Base-by-base conservation (phyloP, 441 rosid species). In the Theobroma grandiflorum region DNA sequence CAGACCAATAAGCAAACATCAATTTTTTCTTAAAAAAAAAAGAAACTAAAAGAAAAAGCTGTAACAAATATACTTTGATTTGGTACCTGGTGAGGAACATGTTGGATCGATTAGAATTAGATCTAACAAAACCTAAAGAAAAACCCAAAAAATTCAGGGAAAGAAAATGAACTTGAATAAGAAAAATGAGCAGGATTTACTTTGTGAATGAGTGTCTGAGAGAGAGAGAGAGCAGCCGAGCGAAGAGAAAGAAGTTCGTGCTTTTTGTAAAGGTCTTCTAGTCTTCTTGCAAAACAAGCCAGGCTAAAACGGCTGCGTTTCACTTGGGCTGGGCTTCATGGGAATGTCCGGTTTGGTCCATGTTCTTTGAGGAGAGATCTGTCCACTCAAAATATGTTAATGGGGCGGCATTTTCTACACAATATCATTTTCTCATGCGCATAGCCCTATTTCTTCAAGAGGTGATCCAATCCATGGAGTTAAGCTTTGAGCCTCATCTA, bases 41-140 rank as follows among this genome's bases (percentile, higher is more conserved):
- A 2, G 6, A 47, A 2, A 16, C 8, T 45, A 22, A 58, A 53
- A 72, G 43, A 15, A 31, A 71, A 40, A 69, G 15, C 15, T 15
- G 31, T 71, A 65, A 69, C 50, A 84, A 77, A 55, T 80, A 80
- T 8, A 64, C 47, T 16, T 49, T 22, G 38, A 72, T 15, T 3
- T 4, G 52, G 14, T 82, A 89, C 97, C 97, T 90, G 42, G 97
- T 92, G 74, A 92, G 95, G 78, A 92, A 92, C 95, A 92, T 92
- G n/a, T 73, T 85, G 58, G 67, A 69, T 45, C 10, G 69, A 45
- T 66, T 20, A 8, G 68, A 66, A 76, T 74, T 79, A 66, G 82
- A 87, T 84, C 85, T 82, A 65, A 50, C 37, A 66, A 20, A 81
- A 81, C 74, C 79, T 72, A 50, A 10, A 6, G 1, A 75, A 37